Evolutionary conservation across 208 protist genomes (phyloP), one percentile per base, ranked within the genome.

Genomic region (Zelonia costaricensis): DNA sequence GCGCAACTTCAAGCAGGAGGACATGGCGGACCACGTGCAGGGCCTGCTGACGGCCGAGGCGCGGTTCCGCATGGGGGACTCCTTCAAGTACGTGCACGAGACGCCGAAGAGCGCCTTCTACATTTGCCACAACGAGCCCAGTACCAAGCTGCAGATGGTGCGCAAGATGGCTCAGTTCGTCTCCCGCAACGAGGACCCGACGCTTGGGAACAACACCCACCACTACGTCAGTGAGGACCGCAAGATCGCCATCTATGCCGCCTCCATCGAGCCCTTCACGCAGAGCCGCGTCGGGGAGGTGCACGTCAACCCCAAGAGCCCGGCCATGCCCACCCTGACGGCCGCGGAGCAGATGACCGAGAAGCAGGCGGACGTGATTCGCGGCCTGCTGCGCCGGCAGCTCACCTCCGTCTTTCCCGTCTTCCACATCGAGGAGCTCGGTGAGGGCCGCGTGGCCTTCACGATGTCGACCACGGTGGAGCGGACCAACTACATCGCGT

Each of bases 51-150:
- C 78, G 30, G 88, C 88, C 7, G 73, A 85, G 45, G 82, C 84
- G 1, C 75, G 74, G 55, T 46, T 60, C 20, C 38, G 62, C 39
- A 55, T 79, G 39, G 88, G 84, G 36, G 76, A 88, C 67, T 51
- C 73, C 43, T 84, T 86, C 72, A 62, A 84, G 67, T 86, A 89
- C 80, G 60, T 79, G 27, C 78, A 88, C 69, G 80, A 89, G 59
- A 60, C 47, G 12, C 67, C 69, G 33, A 27, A 57, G 30, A 55
- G 27, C 30, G 88, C 84, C 44, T 92, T 92, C 73, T 91, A 86
- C 71, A 80, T 94, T 59, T 91, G 83, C 69, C 56, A 54, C 53
- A 88, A 84, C 49, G 73, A 74, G 31, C 63, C 68, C 38, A 31
- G 55, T 15, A 80, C 38, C 31, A 80, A 78, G 44, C 57, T 89